Evolutionary conservation across 345 rosid genomes (phyloP).

Genomic region (Gossypium turneri): DNA sequence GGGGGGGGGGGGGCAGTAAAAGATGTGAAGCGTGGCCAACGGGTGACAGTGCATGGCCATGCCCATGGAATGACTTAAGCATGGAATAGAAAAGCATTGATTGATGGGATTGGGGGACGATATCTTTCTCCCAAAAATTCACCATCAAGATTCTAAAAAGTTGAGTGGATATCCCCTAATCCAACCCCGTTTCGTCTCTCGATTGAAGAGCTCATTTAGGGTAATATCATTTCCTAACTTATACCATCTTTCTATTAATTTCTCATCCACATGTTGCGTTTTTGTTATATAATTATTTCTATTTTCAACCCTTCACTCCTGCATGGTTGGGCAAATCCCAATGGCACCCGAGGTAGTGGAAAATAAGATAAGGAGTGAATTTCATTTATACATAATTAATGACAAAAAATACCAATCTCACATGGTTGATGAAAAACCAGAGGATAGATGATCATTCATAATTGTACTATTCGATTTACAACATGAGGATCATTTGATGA

Average conservation of each 20-base stretch:
- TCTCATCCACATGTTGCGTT: neutral
- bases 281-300: neutral
- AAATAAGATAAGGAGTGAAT: too few species aligned
- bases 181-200: neutral
- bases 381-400: too few species aligned
- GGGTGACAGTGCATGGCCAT: slow-evolving; percentile 49
- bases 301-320: neutral
- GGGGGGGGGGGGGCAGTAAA: slow-evolving; percentile 2
- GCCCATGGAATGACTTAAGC: slow-evolving; percentile 17
- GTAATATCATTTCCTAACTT: neutral
- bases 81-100: slow-evolving; percentile 26
- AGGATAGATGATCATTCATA: too few species aligned
- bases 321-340: neutral
- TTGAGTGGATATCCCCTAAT: neutral
- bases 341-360: neutral
- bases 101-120: slow-evolving; percentile 14
- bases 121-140: slow-evolving; percentile 43
- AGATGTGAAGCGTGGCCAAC: slow-evolving; percentile 22
- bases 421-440: too few species aligned
- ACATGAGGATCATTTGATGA: too few species aligned
- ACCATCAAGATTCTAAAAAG: slow-evolving; percentile 24
- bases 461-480: too few species aligned
- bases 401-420: too few species aligned
- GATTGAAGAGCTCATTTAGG: neutral
- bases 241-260: neutral